Base-by-base conservation (phyloP, 495 filamentous ascomycete species). In the Melanomma pulvis-pyrius region DNA sequence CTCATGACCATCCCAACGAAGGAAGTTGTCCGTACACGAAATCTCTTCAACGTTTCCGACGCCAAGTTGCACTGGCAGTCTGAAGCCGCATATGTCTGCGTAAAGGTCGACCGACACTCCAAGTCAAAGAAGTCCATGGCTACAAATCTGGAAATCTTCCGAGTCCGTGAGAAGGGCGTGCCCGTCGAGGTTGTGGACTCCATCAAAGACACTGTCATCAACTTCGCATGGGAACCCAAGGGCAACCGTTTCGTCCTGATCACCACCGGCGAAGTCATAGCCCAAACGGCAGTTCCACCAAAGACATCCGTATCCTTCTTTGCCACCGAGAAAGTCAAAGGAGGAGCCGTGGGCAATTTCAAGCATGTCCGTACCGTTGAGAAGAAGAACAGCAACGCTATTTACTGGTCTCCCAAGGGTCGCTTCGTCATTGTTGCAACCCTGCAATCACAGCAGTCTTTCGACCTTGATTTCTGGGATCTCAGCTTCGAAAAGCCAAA, bases 391-490 rank as follows among this genome's bases (percentile, higher is more conserved):
- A 96, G 88, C 84, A 98, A 98, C 73, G 96, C 90, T 57, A 98
- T 98, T 74, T 97, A 97, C 86, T 98, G 94, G 94, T 96, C 92
- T n/a, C 94, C 94, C 15, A 92, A 90, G 81, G 94, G 94, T 17
- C 87, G 94, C 19, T 97, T 98, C 74, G 92, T 96, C 48, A 86
- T 97, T 46, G 86, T 98, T 15, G 94, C 91, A 24, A 94, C 94
- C 1, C 90, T 98, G 15, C 87, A 91, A 80, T 96, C 91, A 62
- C 87, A 91, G 74, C 90, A 96, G 78, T 91, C 84, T 80, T 96
- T 91, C 70, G 94, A 98, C 59, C 85, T 98, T 65, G 94, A 98
- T 72, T 98, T 98, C 82, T 98, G 86, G 83, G 94, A 98, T 71
- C 82, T 97, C 68, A 96, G 97, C 77, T 98, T 93, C 71, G 94